Percentiles rank a stretch among this genome's conserved stretches.
Evolutionary conservation across 1,284 basidiomycete genomes (phyloP).

Genomic region (Boletus hoseneyae): DNA sequence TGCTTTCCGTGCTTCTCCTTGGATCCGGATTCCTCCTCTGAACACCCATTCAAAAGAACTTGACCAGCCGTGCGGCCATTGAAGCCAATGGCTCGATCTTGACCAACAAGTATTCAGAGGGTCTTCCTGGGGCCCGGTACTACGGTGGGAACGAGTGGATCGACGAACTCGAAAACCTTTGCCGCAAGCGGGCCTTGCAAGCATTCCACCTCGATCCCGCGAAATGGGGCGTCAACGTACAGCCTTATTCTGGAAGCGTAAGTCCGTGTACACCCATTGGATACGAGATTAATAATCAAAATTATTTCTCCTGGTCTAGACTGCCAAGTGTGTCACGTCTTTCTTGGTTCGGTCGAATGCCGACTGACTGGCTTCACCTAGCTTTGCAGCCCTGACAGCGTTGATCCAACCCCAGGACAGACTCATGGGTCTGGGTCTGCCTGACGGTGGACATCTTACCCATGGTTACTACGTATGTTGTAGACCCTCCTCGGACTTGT

Average conservation of each 20-base stretch:
- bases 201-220: slow-evolving; percentile 95
- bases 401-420: slow-evolving; percentile 97
- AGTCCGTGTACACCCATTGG: slow-evolving; percentile 34
- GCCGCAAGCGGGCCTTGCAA: slow-evolving; percentile 92
- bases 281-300: slow-evolving; percentile 7
- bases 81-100: slow-evolving; percentile 98
- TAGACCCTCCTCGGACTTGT: not conserved
- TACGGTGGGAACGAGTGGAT: slow-evolving; percentile 98
- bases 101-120: slow-evolving; percentile 98
- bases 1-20: slow-evolving; percentile 12
- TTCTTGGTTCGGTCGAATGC: not conserved
- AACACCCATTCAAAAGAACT: slow-evolving; percentile 56
- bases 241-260: slow-evolving; percentile 94
- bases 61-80: slow-evolving; percentile 93
- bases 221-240: slow-evolving; percentile 98
- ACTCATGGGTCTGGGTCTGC: slow-evolving; percentile 98
- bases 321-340: slow-evolving; percentile 67
- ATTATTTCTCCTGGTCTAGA: slow-evolving; percentile 40
- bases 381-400: slow-evolving; percentile 97
- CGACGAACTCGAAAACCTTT: slow-evolving; percentile 94
- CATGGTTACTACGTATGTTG: slow-evolving; percentile 92
- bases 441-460: slow-evolving; percentile 97
- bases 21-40: slow-evolving; percentile 11
- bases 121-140: slow-evolving; percentile 93
- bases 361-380: slow-evolving; percentile 33